Evolutionary conservation across 2,329 filamentous ascomycete genomes (phyloP).

Genomic region (Talaromyces marneffei): DNA sequence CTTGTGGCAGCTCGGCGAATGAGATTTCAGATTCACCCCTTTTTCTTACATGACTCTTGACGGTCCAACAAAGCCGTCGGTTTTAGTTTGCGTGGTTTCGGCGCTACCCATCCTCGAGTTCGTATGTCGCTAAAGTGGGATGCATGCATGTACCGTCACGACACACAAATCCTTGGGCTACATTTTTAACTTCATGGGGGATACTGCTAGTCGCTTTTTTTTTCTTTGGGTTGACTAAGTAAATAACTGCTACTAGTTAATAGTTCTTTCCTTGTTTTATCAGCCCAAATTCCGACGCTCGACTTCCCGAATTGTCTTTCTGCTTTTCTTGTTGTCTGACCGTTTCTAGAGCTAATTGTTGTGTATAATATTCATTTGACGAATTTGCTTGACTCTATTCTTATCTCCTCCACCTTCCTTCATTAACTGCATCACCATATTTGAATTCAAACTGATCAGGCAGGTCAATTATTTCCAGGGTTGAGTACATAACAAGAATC

Average conservation of each 20-base stretch:
- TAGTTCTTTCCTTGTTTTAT: background rate
- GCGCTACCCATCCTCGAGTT: background rate
- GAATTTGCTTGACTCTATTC: background rate
- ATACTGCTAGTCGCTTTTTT: background rate
- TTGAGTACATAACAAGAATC: background rate
- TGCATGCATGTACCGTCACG: conserved; percentile 3
- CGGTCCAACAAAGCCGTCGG: background rate
- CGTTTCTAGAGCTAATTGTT: conserved; percentile 18
- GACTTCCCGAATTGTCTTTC: conserved; percentile 25
- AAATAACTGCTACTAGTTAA: background rate
- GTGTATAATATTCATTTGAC: conserved; percentile 30
- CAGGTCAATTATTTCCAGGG: background rate
- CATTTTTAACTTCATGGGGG: background rate
- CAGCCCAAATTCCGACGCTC: conserved; percentile 8
- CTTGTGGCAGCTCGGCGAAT: conserved; percentile 12
- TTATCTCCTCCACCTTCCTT: conserved; percentile 2
- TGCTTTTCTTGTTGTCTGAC: conserved; percentile 20
- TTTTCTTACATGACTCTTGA: background rate
- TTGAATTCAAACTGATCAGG: conserved; percentile 10
- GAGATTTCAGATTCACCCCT: background rate
- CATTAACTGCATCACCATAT: background rate
- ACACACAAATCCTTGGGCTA: conserved; percentile 6
- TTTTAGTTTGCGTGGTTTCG: background rate
- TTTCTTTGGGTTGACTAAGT: background rate
- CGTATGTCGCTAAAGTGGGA: conserved; percentile 9